phyloP scores from a whole-genome alignment of 768 basidiomycete genomes.

The Epithele typhae region DNA sequence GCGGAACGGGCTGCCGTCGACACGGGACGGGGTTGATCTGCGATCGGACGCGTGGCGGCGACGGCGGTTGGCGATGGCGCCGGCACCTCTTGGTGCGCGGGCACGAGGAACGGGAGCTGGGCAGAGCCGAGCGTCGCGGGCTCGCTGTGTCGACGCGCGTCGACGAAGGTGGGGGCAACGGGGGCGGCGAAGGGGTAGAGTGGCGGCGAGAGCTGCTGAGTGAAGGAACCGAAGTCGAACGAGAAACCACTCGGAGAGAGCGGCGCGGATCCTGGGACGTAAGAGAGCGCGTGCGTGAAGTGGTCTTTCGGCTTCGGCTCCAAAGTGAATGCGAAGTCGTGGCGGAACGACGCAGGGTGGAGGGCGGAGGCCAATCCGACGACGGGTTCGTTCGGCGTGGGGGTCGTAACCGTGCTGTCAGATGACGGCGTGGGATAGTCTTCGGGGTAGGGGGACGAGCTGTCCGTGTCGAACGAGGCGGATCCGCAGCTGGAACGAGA shows the following conservation, averaged over 20 bases:
- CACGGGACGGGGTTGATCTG: conserved; percentile 7
- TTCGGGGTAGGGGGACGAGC: conserved; percentile 3
- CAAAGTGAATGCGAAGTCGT: conserved; percentile 1
- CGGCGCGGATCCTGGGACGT: conserved; percentile 15
- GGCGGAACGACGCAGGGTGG: conserved; percentile 1
- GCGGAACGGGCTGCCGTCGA: conserved; percentile 2
- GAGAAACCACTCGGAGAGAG: conserved; percentile 3
- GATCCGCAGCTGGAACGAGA: conserved; percentile 16
- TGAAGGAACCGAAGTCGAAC: not conserved
- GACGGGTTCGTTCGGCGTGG: conserved; percentile 10
- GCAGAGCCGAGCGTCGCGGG: conserved; percentile 11
- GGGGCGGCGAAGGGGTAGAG: not conserved
- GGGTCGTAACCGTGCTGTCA: conserved; percentile 13
- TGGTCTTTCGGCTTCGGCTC: conserved; percentile 7
- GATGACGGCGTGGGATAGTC: conserved; percentile 14
- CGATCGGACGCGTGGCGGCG: conserved; percentile 8
- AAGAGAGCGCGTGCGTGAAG: conserved; percentile 3
- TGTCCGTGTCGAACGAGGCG: conserved; percentile 1
- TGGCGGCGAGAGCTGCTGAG: not conserved
- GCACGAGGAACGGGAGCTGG: conserved; percentile 7
- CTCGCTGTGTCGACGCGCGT: conserved; percentile 12
- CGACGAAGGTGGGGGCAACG: not conserved
- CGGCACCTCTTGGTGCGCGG: not conserved
- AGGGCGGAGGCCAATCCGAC: conserved; percentile 6
- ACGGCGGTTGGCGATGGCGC: conserved; percentile 1